phyloP scores from a whole-genome alignment of 768 basidiomycete genomes.

The Mrakia blollopis region DNA sequence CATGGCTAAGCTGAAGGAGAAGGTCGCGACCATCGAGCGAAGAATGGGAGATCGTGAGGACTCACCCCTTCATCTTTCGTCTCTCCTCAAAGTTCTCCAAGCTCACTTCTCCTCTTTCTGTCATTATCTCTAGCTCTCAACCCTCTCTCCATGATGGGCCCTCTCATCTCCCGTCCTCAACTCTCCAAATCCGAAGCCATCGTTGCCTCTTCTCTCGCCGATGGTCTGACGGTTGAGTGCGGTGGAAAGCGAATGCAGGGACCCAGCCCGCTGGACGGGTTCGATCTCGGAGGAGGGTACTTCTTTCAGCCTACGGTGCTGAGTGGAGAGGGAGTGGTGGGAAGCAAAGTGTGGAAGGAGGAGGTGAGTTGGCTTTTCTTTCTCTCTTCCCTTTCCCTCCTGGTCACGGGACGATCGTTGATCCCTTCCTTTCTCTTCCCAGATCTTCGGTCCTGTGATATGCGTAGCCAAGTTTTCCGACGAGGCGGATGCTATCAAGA shows the following conservation, averaged over 20 bases:
- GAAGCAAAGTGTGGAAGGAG: constrained; percentile 70
- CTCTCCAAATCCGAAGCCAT: constrained; percentile 62
- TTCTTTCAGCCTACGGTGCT: constrained; percentile 81
- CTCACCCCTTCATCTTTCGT: constrained; percentile 13
- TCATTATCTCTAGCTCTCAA: constrained; percentile 55
- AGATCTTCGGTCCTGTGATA: constrained; percentile 71
- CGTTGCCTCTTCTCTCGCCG: constrained; percentile 49
- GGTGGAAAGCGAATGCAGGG: constrained; percentile 63
- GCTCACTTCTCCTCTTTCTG: background rate
- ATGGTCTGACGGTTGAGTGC: constrained; percentile 52
- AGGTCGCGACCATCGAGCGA: constrained; percentile 57
- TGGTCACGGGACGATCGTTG: background rate
- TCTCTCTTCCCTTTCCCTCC: background rate
- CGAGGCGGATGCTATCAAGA: constrained; percentile 59
- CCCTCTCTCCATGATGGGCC: constrained; percentile 68
- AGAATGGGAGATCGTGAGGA: constrained; percentile 71
- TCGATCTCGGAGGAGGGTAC: constrained; percentile 63
- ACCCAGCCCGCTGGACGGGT: constrained; percentile 61
- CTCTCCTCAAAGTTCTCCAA: background rate
- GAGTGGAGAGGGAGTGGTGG: constrained; percentile 50
- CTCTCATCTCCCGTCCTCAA: constrained; percentile 64
- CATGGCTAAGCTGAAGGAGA: constrained; percentile 58
- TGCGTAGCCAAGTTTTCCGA: constrained; percentile 60
- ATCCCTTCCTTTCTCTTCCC: background rate
- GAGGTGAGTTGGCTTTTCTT: constrained; percentile 49